Evolutionary conservation across 768 basidiomycete genomes (phyloP), one percentile per base, ranked within the genome.

Genomic region (Jaapia argillacea): DNA sequence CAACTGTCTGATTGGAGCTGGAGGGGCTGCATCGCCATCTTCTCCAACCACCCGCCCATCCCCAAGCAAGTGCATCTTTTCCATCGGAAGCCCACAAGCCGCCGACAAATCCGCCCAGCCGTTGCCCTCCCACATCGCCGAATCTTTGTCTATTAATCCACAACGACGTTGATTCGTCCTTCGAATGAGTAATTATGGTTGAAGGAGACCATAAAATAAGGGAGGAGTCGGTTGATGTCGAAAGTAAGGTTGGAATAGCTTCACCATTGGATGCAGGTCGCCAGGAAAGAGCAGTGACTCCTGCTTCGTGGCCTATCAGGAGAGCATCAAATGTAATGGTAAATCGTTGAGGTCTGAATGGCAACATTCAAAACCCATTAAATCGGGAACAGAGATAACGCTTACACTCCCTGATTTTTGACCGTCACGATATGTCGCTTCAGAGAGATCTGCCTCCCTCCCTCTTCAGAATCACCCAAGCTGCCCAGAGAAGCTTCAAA

Each of bases 1-100:
- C 72, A 3, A 55, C 53, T 3, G 47, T 44, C 21, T 38, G 33
- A 1, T 36, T 49, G 5, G 43, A 45, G 4, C 45, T 50, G 14
- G 48, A 48, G 12, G 41, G 14, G 2, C 48, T 49, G 47, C 74
- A 74, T 7, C 65, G 62, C 94, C 96, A 99, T 24, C 89, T 72
- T 52, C 94, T 73, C 84, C 89, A 93, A 1, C 89, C 85, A 24
- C 96, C 96, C 40, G 80, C 80, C 96, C 96, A 99, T 0, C 92
- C 93, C 77, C 82, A 87, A 2, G 85, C 86, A 14, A 94, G 54
- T 0, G 77, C 83, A 33, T 87, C 79, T 20, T 59, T 54, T 0
- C 82, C 83, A 14, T 66, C 58, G 23, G 57, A 59, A 1, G 73
- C 76, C 93, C 93, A 99, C 4, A 89, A 51, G 0, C 85, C 91